Base-by-base conservation (phyloP, 2,329 filamentous ascomycete species). In the Xylaria multiplex region DNA sequence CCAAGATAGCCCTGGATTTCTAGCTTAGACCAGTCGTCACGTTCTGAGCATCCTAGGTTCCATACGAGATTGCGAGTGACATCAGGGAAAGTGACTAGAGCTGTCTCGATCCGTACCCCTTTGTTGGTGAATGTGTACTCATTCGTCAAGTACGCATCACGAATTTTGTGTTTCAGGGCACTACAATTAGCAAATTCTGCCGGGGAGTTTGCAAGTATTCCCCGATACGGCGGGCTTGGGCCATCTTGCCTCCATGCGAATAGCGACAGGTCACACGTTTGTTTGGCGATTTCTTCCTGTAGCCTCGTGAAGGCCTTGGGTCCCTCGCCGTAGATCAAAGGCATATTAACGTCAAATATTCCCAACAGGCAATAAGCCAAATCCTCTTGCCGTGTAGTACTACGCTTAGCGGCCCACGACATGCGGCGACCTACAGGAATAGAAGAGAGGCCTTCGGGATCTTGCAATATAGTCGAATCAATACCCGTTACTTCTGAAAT, bases 321-420 rank as follows among this genome's bases (percentile, higher is more conserved):
- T 5, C 60, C 60, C 32, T 63, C 60, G 35, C 60, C 60, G 43
- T 63, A 63, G 6, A 63, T 37, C 24, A 63, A 16, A 3, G 60
- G 37, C 60, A 63, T 63, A 22, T 63, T 54, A 6, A 57, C 35
- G 19, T 63, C 60, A 30, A 63, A 63, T 37, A 58, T 57, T 3
- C 60, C 60, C 13, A 63, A 11, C 16, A 63, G 52, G 24, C 60
- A 63, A 56, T 63, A 63, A 11, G 60, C 60, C n/a, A 40, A 22
- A 53, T 63, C 60, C 43, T 63, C 60, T 35, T n/a, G 45, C n/a
- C 43, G 50, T 11, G 52, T 57, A 1, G 60, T 63, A n/a, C 42
- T 40, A 6, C 60, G 60, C 32, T 50, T 37, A 14, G 60, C 60
- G 24, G 60, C 60, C 60, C 60, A 63, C 11, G 60, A 63, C 60